phyloP scores from a whole-genome alignment of 306 rosid genomes.

The Cotoneaster glaucophyllus region DNA sequence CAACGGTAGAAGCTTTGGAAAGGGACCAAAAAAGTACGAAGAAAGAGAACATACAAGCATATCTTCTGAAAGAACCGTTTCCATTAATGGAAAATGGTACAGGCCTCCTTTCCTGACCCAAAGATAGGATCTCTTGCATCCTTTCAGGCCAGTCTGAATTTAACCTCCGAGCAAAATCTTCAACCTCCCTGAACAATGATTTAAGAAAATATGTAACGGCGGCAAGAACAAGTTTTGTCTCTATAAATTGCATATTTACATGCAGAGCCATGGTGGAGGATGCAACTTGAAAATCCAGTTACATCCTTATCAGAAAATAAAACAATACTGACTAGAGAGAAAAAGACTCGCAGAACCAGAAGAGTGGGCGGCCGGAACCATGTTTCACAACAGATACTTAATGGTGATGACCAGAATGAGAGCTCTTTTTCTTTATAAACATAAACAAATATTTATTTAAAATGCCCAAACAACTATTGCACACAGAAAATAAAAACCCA shows the following conservation, averaged over 20 bases:
- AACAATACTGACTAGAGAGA: not conserved
- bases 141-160: slow-evolving; percentile 85
- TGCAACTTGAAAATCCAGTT: not conserved
- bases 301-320: not conserved
- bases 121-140: slow-evolving; percentile 70
- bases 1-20: not conserved
- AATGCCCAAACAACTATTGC: not conserved
- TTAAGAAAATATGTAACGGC: not conserved
- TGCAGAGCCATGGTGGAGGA: not conserved
- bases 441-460: not conserved
- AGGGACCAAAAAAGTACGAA: not conserved
- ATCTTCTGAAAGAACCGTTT: slow-evolving; percentile 43
- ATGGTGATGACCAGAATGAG: not conserved
- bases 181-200: slow-evolving; percentile 55
- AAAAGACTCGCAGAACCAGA: not conserved
- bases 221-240: not conserved
- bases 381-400: not conserved
- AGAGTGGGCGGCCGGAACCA: not conserved
- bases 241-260: too few species aligned
- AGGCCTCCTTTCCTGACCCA: slow-evolving; percentile 65
- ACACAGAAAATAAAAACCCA: not conserved
- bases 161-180: slow-evolving; percentile 77
- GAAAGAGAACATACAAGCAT: slow-evolving; percentile 36
- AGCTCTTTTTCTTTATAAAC: not conserved
- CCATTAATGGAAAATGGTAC: slow-evolving; percentile 46